phyloP scores from a whole-genome alignment of 495 filamentous ascomycete species.

The Penicillium psychrofluorescens region DNA sequence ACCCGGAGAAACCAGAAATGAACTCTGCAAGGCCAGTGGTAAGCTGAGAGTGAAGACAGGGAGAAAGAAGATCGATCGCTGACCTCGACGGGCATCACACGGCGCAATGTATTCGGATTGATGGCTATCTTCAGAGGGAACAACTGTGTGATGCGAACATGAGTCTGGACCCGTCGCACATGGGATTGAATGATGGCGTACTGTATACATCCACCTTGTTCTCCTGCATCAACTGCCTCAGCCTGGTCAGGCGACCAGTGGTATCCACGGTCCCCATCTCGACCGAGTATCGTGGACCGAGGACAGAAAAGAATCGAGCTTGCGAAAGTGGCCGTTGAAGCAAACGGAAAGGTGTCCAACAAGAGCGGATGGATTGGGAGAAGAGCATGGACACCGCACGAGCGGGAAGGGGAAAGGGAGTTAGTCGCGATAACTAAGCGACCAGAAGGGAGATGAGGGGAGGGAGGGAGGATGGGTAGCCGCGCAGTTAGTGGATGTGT shows the following conservation, averaged over 20 bases:
- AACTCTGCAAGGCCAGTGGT: constrained; percentile 48
- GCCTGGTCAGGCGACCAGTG: constrained; percentile 61
- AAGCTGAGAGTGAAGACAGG: constrained; percentile 3
- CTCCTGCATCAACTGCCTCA: constrained; percentile 85
- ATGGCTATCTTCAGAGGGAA: constrained; percentile 96
- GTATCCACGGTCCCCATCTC: constrained; percentile 86
- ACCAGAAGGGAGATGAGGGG: not conserved
- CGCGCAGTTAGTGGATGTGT: not conserved
- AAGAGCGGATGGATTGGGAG: constrained; percentile 28
- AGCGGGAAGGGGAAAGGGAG: not conserved
- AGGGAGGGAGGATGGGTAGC: not conserved
- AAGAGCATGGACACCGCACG: constrained; percentile 31
- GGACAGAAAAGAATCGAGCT: constrained; percentile 30
- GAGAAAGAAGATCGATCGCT: constrained; percentile 11
- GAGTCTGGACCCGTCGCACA: too few relatives aligned
- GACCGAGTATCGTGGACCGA: constrained; percentile 29
- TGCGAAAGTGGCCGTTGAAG: constrained; percentile 18
- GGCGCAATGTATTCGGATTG: constrained; percentile 96
- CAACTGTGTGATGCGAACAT: constrained; percentile 49
- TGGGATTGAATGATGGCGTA: constrained; percentile 37
- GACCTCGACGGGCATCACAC: constrained; percentile 83
- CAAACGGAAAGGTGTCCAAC: constrained; percentile 29
- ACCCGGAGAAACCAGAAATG: constrained; percentile 92
- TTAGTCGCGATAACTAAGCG: not conserved
- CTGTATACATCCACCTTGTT: constrained; percentile 88